Evolutionary conservation across 2,329 filamentous ascomycete genomes (phyloP), one percentile per base, ranked within the genome.

Genomic region (Colletotrichum sp.): DNA sequence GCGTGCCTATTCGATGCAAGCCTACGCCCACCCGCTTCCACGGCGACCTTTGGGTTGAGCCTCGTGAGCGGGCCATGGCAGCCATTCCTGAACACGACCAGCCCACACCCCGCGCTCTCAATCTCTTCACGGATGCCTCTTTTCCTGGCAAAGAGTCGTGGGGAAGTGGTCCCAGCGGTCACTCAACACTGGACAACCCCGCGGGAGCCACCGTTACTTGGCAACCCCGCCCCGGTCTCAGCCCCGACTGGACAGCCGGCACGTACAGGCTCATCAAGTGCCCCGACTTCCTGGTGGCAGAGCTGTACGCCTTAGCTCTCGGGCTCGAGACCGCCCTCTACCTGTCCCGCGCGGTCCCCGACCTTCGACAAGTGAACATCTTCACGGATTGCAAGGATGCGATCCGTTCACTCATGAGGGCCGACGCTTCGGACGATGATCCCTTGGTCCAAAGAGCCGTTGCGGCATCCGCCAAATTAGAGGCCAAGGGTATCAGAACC

Each of bases 121-220:
- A 63, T n/a, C 8, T 75, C 10, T 75, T 75, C 28, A 44, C 62
- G 15, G 72, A 72, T n/a, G 69, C 69, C 28, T 75, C 72, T 1
- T 72, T 67, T 21, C 34, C 62, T 3, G 6, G 36, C 21, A 18
- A 8, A 18, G 28, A 18, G 15, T 10, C n/a, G 12, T 28, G 13
- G 65, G 60, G 30, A 21, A 9, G 9, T 13, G 32, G 16, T 21
- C 26, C 39, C 62, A 30, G 39, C 10, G 28, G 18, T 15, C 13
- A 28, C 2, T 72, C 69, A 18, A 71, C 13, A 26, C 62, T 55
- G 2, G 28, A 57, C 3, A 7, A 32, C 4, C 72, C 69, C 15
- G 72, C 62, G 8, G 52, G 62, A 30, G 49, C n/a, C n/a, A 63
- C 62, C 72, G 39, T 75, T 16, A n/a, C 52, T n/a, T 75, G 39